Percentiles rank a stretch among this genome's conserved stretches.
Evolutionary conservation across 306 rosid species (phyloP).

Genomic region (Cicer arietinum): DNA sequence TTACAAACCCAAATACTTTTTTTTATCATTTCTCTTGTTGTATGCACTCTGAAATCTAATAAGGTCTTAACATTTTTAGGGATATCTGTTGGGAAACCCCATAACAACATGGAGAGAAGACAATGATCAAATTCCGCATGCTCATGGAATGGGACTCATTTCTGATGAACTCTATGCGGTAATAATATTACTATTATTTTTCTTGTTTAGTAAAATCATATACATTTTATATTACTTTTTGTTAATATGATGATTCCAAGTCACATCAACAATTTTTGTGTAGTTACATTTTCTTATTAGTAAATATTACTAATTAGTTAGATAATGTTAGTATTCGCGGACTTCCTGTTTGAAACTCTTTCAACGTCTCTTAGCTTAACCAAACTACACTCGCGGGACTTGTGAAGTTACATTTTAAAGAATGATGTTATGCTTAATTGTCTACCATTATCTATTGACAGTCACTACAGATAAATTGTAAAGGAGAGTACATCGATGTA

Average conservation of each 20-base stretch:
- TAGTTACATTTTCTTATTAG: too few species aligned
- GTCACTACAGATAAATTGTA: slow-evolving; percentile 59
- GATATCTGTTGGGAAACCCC: slow-evolving; percentile 70
- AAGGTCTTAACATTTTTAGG: slow-evolving; percentile 46
- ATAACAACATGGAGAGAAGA: neutral
- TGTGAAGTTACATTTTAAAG: neutral
- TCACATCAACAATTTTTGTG: too few species aligned
- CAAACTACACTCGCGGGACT: neutral
- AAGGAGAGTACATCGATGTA: slow-evolving; percentile 43
- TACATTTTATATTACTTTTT: too few species aligned
- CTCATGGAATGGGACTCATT: slow-evolving; percentile 71
- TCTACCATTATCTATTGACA: slow-evolving; percentile 24
- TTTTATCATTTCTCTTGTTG: neutral
- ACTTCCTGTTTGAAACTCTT: too few species aligned
- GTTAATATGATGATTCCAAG: too few species aligned
- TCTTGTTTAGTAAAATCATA: too few species aligned
- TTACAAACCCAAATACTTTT: neutral
- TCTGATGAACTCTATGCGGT: slow-evolving; percentile 70
- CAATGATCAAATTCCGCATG: slow-evolving; percentile 42
- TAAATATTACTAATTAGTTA: too few species aligned
- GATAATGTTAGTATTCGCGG: too few species aligned
- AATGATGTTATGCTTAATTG: neutral
- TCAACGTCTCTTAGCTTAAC: too few species aligned
- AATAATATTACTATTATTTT: neutral
- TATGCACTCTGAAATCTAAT: neutral